Evolutionary conservation across 2,329 filamentous ascomycete species (phyloP).

Genomic region (Phaeoacremonium minimum): DNA sequence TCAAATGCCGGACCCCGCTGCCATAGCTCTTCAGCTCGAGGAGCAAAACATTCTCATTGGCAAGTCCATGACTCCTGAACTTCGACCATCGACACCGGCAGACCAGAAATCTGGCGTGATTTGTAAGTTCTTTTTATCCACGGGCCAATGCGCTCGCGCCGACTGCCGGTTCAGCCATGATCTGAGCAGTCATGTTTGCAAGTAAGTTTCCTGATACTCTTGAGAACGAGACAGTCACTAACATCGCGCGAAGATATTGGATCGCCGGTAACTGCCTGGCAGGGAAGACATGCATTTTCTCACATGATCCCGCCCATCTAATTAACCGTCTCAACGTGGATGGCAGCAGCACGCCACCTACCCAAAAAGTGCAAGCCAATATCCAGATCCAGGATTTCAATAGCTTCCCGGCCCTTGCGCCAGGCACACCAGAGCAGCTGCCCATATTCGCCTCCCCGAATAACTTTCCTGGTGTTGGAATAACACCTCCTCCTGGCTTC

Average conservation of each 20-base stretch:
- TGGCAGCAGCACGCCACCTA: conserved; percentile 61
- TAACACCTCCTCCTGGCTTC: conserved; percentile 67
- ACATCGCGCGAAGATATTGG: conserved; percentile 68
- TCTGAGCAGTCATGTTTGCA: conserved; percentile 93
- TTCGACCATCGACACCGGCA: conserved; percentile 72
- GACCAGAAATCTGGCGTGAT: conserved; percentile 81
- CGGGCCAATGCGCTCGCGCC: conserved; percentile 89
- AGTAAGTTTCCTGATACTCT: conserved; percentile 56
- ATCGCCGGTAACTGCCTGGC: conserved; percentile 93
- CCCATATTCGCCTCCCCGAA: conserved; percentile 46
- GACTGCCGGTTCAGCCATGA: conserved; percentile 98
- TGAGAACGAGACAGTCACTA: conserved; percentile 8
- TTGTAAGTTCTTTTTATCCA: conserved; percentile 95
- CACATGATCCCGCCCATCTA: conserved; percentile 85
- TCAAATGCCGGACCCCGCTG: conserved; percentile 32
- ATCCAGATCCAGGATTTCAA: conserved; percentile 81
- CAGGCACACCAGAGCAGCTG: conserved; percentile 55
- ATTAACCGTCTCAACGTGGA: conserved; percentile 77
- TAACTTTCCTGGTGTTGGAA: conserved; percentile 47
- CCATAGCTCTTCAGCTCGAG: conserved; percentile 33
- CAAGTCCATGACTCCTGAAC: conserved; percentile 78
- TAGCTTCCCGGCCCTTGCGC: conserved; percentile 74
- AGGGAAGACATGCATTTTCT: conserved; percentile 92
- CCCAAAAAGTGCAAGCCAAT: conserved; percentile 56
- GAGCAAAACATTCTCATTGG: conserved; percentile 64